These are phyloP conservation scores for Discostella stelligeroides DNA, from an alignment of 108 stramenopile species.

Conservation along the genomic window DNA sequence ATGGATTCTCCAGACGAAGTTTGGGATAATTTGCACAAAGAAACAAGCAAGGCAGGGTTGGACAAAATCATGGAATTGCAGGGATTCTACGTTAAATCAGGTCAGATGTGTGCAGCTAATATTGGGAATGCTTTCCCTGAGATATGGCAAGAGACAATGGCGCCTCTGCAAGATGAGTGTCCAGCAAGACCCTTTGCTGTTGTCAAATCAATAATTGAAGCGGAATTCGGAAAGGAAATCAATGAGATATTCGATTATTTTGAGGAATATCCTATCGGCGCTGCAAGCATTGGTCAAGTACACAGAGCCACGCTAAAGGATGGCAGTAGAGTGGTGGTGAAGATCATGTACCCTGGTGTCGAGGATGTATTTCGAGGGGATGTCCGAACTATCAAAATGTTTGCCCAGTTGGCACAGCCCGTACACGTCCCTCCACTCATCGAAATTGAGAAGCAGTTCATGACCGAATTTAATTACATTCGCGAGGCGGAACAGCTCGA, in stretches of 20 bases:
- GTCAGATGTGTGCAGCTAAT: slow-evolving; percentile 85
- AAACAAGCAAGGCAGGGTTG: slow-evolving; percentile 57
- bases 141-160: slow-evolving; percentile 86
- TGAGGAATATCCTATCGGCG: slow-evolving; percentile 81
- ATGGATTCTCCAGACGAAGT: slow-evolving; percentile 59
- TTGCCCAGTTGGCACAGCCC: slow-evolving; percentile 84
- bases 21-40: slow-evolving; percentile 70
- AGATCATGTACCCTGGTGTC: slow-evolving; percentile 84
- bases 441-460: slow-evolving; percentile 92
- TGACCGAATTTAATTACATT: slow-evolving; percentile 94
- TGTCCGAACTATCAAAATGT: slow-evolving; percentile 82
- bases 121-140: slow-evolving; percentile 84
- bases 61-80: slow-evolving; percentile 77
- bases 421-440: slow-evolving; percentile 84
- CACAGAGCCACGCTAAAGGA: slow-evolving; percentile 78
- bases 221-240: slow-evolving; percentile 57
- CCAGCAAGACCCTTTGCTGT: slow-evolving; percentile 64
- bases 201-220: slow-evolving; percentile 64
- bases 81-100: slow-evolving; percentile 86
- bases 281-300: slow-evolving; percentile 87
- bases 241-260: slow-evolving; percentile 65
- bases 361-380: slow-evolving; percentile 78
- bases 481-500: slow-evolving; percentile 71
- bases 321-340: slow-evolving; percentile 74
- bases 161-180: slow-evolving; percentile 80